phyloP scores from a whole-genome alignment of 1,284 basidiomycete species.

The Ustilago bromivora region DNA sequence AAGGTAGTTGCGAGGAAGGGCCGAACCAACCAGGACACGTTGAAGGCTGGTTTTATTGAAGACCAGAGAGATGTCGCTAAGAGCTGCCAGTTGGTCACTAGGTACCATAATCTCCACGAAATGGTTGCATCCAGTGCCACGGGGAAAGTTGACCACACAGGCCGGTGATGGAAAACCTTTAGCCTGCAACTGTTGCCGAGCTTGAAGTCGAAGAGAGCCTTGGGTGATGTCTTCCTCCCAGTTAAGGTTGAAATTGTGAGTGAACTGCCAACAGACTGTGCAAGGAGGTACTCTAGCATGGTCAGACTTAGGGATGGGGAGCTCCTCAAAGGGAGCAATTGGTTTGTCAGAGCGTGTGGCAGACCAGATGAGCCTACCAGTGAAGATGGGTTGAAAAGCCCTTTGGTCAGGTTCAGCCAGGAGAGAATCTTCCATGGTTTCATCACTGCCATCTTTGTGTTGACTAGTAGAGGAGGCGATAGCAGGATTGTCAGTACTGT shows the following conservation, averaged over 20 bases:
- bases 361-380: too few relatives aligned
- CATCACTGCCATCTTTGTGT: too few relatives aligned
- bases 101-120: background rate
- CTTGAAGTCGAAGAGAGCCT: background rate
- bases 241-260: background rate
- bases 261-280: conserved; percentile 1
- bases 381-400: too few relatives aligned
- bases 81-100: too few relatives aligned
- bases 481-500: too few relatives aligned
- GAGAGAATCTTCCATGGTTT: too few relatives aligned
- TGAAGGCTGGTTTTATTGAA: background rate
- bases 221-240: background rate
- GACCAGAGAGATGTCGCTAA: background rate
- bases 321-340: background rate
- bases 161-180: background rate
- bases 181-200: background rate
- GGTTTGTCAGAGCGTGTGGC: too few relatives aligned
- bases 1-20: background rate
- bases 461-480: too few relatives aligned
- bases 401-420: too few relatives aligned
- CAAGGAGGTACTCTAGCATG: background rate
- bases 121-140: background rate
- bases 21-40: background rate
- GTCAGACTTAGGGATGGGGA: conserved; percentile 1
- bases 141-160: background rate